Evolutionary conservation across 176 grass and related monocot genomes (phyloP).

Genomic region (Melocanna baccifera): DNA sequence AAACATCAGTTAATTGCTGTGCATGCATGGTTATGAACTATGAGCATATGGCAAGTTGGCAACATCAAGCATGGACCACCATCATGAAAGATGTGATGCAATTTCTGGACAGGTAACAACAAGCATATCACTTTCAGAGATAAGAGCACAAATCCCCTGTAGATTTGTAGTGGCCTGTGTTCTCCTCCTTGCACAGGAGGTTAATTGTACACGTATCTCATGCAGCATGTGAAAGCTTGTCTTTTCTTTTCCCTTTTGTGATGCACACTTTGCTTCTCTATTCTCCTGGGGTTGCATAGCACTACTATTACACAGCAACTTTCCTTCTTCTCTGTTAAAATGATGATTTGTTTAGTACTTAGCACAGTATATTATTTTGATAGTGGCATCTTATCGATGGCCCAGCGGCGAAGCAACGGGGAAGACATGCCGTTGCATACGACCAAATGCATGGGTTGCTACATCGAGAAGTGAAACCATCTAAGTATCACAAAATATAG

Average conservation of each 20-base stretch:
- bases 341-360: neutral
- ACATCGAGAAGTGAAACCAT: conserved; percentile 17
- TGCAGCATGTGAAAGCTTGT: conserved; percentile 31
- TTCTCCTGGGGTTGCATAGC: neutral
- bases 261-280: conserved; percentile 14
- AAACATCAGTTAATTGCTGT: neutral
- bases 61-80: conserved; percentile 25
- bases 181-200: conserved; percentile 17
- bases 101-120: conserved; percentile 26
- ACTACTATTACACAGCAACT: neutral
- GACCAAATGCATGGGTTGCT: conserved; percentile 25
- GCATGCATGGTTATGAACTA: neutral
- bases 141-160: conserved; percentile 12
- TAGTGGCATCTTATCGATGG: neutral
- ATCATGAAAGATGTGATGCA: conserved; percentile 31
- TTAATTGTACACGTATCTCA: conserved; percentile 30
- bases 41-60: conserved; percentile 16
- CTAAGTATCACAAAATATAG: neutral
- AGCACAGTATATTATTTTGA: neutral
- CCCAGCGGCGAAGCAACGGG: conserved; percentile 17
- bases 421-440: conserved; percentile 24
- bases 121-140: conserved; percentile 35
- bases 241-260: conserved; percentile 6
- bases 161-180: conserved; percentile 7
- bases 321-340: neutral